phyloP scores from a whole-genome alignment of 2,329 filamentous ascomycete genomes.

The Sporothrix schenckii region DNA sequence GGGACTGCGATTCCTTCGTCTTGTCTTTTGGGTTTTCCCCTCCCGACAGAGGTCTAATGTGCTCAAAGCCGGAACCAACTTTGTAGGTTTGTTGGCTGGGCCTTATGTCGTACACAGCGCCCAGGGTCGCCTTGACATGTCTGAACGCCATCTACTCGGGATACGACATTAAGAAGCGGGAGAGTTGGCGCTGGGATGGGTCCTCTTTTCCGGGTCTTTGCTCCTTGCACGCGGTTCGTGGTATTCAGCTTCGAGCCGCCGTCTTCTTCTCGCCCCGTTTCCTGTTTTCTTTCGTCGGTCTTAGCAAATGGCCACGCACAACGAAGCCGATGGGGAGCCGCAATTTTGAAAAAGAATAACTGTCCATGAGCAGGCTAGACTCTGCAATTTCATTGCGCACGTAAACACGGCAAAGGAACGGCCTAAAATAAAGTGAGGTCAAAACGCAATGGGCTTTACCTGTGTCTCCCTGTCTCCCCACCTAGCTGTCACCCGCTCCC shows the following conservation, averaged over 20 bases:
- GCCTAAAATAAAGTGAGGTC: background rate
- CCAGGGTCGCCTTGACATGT: slow-evolving; percentile 8
- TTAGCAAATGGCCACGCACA: slow-evolving; percentile 7
- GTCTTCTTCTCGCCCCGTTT: background rate
- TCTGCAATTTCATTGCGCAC: slow-evolving; percentile 23
- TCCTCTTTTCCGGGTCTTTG: background rate
- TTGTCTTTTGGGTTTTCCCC: slow-evolving; percentile 2
- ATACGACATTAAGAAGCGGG: slow-evolving; percentile 14
- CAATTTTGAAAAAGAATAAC: background rate
- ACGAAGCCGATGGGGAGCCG: background rate
- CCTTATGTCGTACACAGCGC: background rate
- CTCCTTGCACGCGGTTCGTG: background rate
- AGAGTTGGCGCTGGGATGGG: background rate
- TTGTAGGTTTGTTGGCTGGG: background rate
- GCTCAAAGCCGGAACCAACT: background rate
- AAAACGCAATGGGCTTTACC: slow-evolving; percentile 15
- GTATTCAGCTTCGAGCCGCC: slow-evolving; percentile 19
- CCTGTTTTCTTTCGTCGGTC: background rate
- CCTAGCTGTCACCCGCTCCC: slow-evolving; percentile 1
- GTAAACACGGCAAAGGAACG: background rate
- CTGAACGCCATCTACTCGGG: slow-evolving; percentile 11
- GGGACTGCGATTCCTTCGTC: slow-evolving; percentile 16
- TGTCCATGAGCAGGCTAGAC: slow-evolving; percentile 17
- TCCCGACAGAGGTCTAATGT: too few relatives aligned
- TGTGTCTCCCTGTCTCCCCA: background rate